Percentiles rank a stretch among this genome's conserved stretches.
These are phyloP conservation scores for Osmanthus fragrans DNA, from an alignment of 257 asterid genomes.

Conservation along the genomic window DNA sequence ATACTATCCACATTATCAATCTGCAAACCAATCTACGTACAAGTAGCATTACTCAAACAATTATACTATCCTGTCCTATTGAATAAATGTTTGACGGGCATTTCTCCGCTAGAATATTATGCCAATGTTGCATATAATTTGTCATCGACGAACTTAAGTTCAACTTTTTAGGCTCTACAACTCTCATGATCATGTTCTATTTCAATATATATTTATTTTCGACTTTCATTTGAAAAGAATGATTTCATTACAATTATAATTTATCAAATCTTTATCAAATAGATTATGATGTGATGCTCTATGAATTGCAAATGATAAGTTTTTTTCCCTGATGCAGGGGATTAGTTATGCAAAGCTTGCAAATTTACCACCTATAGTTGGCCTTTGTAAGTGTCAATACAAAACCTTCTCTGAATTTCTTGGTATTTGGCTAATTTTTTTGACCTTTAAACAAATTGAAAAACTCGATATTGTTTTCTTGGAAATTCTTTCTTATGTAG, in stretches of 20 bases:
- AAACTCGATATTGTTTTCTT: too few species aligned
- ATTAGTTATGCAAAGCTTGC: slow-evolving; percentile 94
- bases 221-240: too few species aligned
- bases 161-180: too few species aligned
- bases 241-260: too few species aligned
- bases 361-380: slow-evolving; percentile 83
- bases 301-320: neutral
- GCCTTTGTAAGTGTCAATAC: slow-evolving; percentile 58
- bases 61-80: too few species aligned
- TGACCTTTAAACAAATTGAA: neutral
- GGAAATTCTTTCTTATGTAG: slow-evolving; percentile 31
- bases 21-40: too few species aligned
- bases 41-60: too few species aligned
- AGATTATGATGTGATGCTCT: too few species aligned
- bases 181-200: neutral
- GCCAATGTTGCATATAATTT: neutral
- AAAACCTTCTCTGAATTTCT: neutral
- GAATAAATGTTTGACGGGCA: too few species aligned
- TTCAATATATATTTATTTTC: too few species aligned
- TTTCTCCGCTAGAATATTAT: neutral
- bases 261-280: too few species aligned
- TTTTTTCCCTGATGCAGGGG: slow-evolving; percentile 43
- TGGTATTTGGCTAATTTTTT: neutral
- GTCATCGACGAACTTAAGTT: neutral
- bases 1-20: too few species aligned